Evolutionary conservation across 2,329 filamentous ascomycete species (phyloP), one percentile per base, ranked within the genome.

Genomic region (Nemania sp.): DNA sequence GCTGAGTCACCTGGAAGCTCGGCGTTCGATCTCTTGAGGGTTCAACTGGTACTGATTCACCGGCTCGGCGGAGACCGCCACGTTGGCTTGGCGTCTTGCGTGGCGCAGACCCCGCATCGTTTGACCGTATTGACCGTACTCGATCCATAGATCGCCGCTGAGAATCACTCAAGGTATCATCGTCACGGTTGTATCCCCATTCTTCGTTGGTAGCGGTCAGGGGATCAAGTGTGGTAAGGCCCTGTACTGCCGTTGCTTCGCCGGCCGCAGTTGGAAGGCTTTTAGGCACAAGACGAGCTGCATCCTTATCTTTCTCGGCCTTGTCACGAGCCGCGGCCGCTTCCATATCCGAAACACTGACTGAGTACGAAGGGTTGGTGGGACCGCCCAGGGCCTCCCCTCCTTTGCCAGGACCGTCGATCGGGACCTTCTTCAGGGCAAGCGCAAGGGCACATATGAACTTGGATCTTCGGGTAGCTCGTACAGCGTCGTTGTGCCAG

Each of bases 371-470:
- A 0, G 93, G 93, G 75, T 96, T 95, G 34, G 82, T 86, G 5
- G 90, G 83, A 42, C 84, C 85, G 59, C 87, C 87, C 2, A 88
- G 77, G 39, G 81, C 67, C 57, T 87, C 84, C 58, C 78, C 79
- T 57, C 88, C 90, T 60, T 90, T 92, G 42, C 89, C 92, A 57
- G 94, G 94, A 18, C 81, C 87, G 68, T 91, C 84, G 71, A 99
- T 94, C 10, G 93, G 94, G 17, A 99, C 83, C 78, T 89, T 92
- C 77, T 92, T 90, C 60, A 97, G 79, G 3, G 94, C 92, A 9
- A 92, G 77, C 4, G 95, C 88, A 60, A 99, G 81, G 0, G 95
- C 95, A 72, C 93, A 97, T 87, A 98, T 96, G 79, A 99, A 98
- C 77, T 97, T 98, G 74, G 90, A 96, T 62, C 94, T 88, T 54